Percentiles rank a stretch among this genome's conserved stretches.
phyloP scores from a whole-genome alignment of 257 asterid species.

The Schizonepeta tenuifolia region DNA sequence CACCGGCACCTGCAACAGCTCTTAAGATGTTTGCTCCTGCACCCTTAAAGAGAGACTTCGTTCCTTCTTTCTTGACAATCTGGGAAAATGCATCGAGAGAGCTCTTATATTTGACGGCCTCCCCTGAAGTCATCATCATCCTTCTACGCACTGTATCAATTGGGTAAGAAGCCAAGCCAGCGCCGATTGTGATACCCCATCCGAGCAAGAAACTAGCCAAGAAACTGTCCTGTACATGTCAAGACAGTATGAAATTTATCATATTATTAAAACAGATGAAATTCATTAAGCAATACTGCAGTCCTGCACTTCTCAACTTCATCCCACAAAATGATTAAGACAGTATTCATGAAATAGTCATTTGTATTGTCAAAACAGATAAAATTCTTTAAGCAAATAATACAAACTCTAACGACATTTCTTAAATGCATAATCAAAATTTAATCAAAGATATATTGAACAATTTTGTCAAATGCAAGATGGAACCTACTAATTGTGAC shows the following conservation, averaged over 20 bases:
- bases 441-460: not conserved
- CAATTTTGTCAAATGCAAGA: not conserved
- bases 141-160: conserved; percentile 80
- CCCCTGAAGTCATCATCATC: conserved; percentile 93
- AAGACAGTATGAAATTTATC: not conserved
- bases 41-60: conserved; percentile 72
- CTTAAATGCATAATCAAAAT: not conserved
- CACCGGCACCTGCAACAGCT: conserved; percentile 88
- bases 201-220: conserved; percentile 81
- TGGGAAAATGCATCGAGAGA: conserved; percentile 66
- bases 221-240: conserved; percentile 64
- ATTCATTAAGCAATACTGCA: not conserved
- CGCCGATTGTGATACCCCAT: conserved; percentile 80
- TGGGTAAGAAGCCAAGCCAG: conserved; percentile 80
- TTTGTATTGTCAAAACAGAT: too few species aligned
- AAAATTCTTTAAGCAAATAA: not conserved
- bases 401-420: not conserved
- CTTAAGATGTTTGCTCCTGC: conserved; percentile 84
- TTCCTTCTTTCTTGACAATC: conserved; percentile 70
- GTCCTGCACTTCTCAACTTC: too few species aligned
- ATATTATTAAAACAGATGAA: too few species aligned
- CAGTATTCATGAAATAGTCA: too few species aligned
- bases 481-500: not conserved
- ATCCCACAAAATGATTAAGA: too few species aligned
- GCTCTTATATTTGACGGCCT: conserved; percentile 70